Percentiles rank a stretch among this genome's conserved stretches.
phyloP scores from a whole-genome alignment of 169 alveolate genomes.

The Plasmodium ovale region DNA sequence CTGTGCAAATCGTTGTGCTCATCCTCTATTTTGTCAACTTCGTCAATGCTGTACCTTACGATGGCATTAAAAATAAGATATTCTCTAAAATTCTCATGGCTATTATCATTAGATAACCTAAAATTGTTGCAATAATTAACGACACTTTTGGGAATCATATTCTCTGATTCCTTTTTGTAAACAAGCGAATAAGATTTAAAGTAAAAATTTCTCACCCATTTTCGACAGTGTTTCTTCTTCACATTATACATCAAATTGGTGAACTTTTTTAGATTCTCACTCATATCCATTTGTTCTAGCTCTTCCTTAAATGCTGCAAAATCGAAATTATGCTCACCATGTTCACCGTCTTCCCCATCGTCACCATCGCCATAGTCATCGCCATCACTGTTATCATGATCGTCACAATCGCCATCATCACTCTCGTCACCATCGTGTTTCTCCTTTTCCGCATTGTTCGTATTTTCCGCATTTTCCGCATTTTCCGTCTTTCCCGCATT shows the following conservation, averaged over 20 bases:
- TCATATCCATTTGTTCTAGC: conserved; percentile 39
- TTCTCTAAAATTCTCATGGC: conserved; percentile 40
- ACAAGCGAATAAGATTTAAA: conserved; percentile 62
- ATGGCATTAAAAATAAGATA: conserved; percentile 37
- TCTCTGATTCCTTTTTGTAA: conserved; percentile 61
- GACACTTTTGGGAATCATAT: conserved; percentile 58
- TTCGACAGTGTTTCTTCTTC: conserved; percentile 49
- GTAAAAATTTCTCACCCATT: conserved; percentile 63
- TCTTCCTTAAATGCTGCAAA: conserved; percentile 50
- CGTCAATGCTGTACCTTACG: conserved; percentile 34
- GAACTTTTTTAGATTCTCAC: conserved; percentile 40
- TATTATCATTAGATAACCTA: conserved; percentile 23
- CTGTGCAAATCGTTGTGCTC: conserved; percentile 5
- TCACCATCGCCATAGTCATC: background rate
- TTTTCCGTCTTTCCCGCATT: background rate
- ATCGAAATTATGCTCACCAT: conserved; percentile 15
- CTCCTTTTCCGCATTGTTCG: conserved; percentile 1
- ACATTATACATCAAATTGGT: conserved; percentile 72
- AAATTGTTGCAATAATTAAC: conserved; percentile 63
- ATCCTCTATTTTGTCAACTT: conserved; percentile 62
- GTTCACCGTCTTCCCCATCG: conserved; percentile 10
- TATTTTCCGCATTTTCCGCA: background rate
- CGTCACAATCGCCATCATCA: conserved; percentile 24
- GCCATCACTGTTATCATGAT: background rate
- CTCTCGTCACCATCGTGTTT: background rate